These are phyloP conservation scores for Quercus alba DNA, from an alignment of 306 rosid genomes.

Conservation along the genomic window DNA sequence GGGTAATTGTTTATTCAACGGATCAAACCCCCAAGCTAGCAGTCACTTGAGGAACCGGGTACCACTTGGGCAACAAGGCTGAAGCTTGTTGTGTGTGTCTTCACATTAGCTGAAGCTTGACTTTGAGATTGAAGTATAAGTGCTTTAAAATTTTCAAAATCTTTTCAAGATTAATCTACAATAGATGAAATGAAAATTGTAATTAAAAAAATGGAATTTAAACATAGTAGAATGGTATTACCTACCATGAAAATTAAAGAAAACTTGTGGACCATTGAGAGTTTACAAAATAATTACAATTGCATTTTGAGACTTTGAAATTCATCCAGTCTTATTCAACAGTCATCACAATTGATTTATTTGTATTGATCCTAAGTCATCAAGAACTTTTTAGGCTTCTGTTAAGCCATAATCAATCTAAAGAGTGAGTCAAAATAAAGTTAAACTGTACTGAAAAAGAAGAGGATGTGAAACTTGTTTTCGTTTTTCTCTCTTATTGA, in stretches of 20 bases:
- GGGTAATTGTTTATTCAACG: no score
- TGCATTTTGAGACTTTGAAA: background rate
- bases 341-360: background rate
- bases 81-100: background rate
- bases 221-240: background rate
- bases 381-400: background rate
- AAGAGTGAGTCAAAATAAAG: background rate
- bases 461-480: background rate
- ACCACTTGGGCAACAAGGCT: no score
- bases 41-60: no score
- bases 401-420: background rate
- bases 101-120: background rate
- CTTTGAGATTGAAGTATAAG: background rate
- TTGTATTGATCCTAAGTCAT: background rate
- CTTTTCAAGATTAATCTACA: conserved; percentile 11
- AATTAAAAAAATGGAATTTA: background rate
- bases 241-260: background rate
- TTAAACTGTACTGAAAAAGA: background rate
- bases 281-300: background rate
- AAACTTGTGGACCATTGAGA: background rate
- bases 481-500: background rate
- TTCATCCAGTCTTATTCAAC: background rate
- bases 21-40: no score
- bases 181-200: conserved; percentile 2
- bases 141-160: background rate